Base-by-base conservation (phyloP, 495 filamentous ascomycete species). In the Chaetomidium leptoderma region DNA sequence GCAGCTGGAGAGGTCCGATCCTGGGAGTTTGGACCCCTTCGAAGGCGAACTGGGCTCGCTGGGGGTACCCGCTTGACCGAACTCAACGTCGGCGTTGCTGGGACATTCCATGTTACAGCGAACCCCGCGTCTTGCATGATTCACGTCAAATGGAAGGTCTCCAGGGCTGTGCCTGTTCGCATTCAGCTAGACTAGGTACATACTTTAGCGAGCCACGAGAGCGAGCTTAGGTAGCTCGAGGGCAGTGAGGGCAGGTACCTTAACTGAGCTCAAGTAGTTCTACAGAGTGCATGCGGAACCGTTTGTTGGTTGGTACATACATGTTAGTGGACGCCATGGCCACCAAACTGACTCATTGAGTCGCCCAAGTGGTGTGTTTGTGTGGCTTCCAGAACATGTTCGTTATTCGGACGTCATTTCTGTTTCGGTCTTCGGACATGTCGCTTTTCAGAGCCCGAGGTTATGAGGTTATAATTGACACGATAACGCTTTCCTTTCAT, bases 321-420 rank as follows among this genome's bases (percentile, higher is more conserved):
- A n/a, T n/a, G n/a, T n/a, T n/a, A n/a, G n/a, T n/a, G n/a, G n/a
- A 13, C 21, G 19, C 26, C 2, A 9, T 8, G 33, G 16, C 21
- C 49, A 17, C 21, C 35, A 19, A 9, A 44, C n/a, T 4, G 21
- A 16, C 4, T 17, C 16, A n/a, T n/a, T 30, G 6, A 2, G 29
- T 48, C 45, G 27, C 45, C 45, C 29, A 14, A 24, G 16, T 26
- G 42, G 42, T 26, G 42, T 44, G 26, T 16, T 4, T 19, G 10
- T 33, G 32, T 33, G 32, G 32, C 32, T 33, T 33, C 6, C 43
- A 32, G 16, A n/a, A n/a, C n/a, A n/a, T n/a, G n/a, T n/a, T n/a
- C n/a, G 44, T 44, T 24, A 44, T 44, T 21, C 17, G 27, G 45
- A 48, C 45, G 45, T 48, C 45, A 48, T 48, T 9, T 48, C 10